Evolutionary conservation across 1,284 basidiomycete genomes (phyloP), one percentile per base, ranked within the genome.

Genomic region (Puccinia sorghi): DNA sequence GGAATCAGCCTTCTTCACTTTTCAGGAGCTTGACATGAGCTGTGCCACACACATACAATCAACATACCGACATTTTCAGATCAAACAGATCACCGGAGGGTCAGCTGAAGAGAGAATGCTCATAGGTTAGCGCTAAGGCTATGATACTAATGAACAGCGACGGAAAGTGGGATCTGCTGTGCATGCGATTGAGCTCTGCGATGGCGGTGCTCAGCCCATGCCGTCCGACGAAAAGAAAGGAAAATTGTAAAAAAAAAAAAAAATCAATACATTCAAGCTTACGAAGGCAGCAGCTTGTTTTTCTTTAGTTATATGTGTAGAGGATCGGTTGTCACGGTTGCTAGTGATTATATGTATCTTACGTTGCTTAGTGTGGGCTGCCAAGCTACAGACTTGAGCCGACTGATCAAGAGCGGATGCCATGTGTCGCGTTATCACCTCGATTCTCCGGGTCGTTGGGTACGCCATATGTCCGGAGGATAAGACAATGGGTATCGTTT

Each of bases 181-280:
- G n/a, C 39, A 63, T 41, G 25, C 54, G 17, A 63, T 41, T 63
- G 61, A 43, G 39, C 41, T 63, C 41, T n/a, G 20, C 37, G 32
- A 41, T 4, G 57, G 61, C 61, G n/a, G 61, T 63, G 37, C 61
- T 63, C 15, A 17, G 61, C n/a, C n/a, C n/a, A n/a, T n/a, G n/a
- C 39, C 11, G 37, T 43, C 13, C 15, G n/a, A 63, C 39, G 12
- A 63, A 63, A 63, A 15, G 32, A n/a, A 57, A 57, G 50, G 50
- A 54, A 32, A 32, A 32, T 32, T n/a, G n/a, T n/a, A 4, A 32
- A 32, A 32, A 32, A 32, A 32, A n/a, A n/a, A n/a, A n/a, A n/a
- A n/a, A n/a, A n/a, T n/a, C n/a, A n/a, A n/a, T n/a, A n/a, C n/a
- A n/a, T n/a, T n/a, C n/a, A n/a, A n/a, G 15, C 50, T 13, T 32